A percentile compares a stretch with the other conserved stretches of the same genome.
Conservation (phyloP, 2,329 filamentous ascomycete species). For the Epichloe gansuensis region DNA sequence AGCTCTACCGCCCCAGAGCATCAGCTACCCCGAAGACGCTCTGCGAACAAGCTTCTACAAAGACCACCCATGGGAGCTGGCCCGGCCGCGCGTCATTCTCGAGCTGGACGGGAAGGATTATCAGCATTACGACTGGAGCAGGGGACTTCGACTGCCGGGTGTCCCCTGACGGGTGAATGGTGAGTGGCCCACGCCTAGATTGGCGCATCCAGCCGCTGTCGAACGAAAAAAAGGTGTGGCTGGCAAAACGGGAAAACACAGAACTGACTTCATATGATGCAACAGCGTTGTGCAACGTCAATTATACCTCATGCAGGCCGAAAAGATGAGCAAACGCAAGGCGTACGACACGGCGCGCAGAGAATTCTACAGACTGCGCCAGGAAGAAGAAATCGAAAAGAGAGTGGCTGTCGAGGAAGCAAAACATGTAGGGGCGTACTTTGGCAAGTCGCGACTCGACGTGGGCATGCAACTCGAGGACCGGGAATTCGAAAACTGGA, state of each 20-base stretch:
- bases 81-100: constrained; percentile 71
- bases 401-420: constrained; percentile 85
- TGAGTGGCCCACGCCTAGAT: constrained; percentile 21
- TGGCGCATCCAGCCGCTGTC: background rate
- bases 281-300: constrained; percentile 84
- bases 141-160: constrained; percentile 57
- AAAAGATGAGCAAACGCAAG: constrained; percentile 45
- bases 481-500: constrained; percentile 71
- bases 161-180: constrained; percentile 77
- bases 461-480: constrained; percentile 77
- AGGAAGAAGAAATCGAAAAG: constrained; percentile 69
- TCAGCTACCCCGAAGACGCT: constrained; percentile 73
- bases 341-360: constrained; percentile 82
- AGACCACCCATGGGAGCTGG: constrained; percentile 96
- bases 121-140: constrained; percentile 68
- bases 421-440: constrained; percentile 72
- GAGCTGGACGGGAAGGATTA: constrained; percentile 78
- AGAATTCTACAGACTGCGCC: constrained; percentile 80
- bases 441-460: constrained; percentile 64
- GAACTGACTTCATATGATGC: background rate
- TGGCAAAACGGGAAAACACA: background rate
- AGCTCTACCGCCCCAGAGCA: constrained; percentile 64
- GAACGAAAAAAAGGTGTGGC: too few relatives aligned
- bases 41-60: constrained; percentile 74
- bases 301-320: constrained; percentile 65